These are phyloP conservation scores for Paecilomyces niveus DNA, from an alignment of 2,329 filamentous ascomycete species.

Conservation along the genomic window DNA sequence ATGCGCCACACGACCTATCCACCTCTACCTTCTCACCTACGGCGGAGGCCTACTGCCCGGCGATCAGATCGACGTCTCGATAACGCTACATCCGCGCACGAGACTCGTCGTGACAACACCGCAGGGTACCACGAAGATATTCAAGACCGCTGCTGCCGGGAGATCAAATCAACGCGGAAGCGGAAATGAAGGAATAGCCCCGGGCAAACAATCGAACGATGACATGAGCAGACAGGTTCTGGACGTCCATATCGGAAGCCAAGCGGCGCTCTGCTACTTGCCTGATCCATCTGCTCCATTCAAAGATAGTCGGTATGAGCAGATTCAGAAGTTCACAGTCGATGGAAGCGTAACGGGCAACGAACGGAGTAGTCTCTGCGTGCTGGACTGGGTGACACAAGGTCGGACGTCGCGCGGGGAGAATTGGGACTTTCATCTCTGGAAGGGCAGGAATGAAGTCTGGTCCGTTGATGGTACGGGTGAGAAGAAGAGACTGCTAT, in stretches of 20 bases:
- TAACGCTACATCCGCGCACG: constrained; percentile 58
- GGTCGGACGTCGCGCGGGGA: constrained; percentile 80
- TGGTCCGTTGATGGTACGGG: constrained; percentile 28
- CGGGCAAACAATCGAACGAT: background rate
- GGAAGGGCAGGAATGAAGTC: constrained; percentile 84
- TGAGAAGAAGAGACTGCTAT: constrained; percentile 54
- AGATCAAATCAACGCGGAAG: background rate
- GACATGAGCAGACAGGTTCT: constrained; percentile 43
- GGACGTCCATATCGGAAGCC: constrained; percentile 40
- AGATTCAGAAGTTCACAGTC: constrained; percentile 70
- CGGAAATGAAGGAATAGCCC: background rate
- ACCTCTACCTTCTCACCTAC: constrained; percentile 88
- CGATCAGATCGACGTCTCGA: constrained; percentile 67
- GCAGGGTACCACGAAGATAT: constrained; percentile 88
- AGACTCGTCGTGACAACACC: constrained; percentile 57
- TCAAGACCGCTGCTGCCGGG: constrained; percentile 57
- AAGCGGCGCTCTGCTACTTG: constrained; percentile 55
- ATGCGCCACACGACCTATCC: constrained; percentile 49
- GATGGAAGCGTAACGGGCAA: constrained; percentile 31
- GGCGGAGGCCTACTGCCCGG: constrained; percentile 88
- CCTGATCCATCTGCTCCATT: constrained; percentile 95
- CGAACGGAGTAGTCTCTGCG: constrained; percentile 56
- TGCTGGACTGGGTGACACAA: constrained; percentile 91
- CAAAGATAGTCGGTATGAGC: constrained; percentile 72
- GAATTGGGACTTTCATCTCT: constrained; percentile 74